Conservation (phyloP, 345 rosid species). For the Aethionema arabicum region DNA sequence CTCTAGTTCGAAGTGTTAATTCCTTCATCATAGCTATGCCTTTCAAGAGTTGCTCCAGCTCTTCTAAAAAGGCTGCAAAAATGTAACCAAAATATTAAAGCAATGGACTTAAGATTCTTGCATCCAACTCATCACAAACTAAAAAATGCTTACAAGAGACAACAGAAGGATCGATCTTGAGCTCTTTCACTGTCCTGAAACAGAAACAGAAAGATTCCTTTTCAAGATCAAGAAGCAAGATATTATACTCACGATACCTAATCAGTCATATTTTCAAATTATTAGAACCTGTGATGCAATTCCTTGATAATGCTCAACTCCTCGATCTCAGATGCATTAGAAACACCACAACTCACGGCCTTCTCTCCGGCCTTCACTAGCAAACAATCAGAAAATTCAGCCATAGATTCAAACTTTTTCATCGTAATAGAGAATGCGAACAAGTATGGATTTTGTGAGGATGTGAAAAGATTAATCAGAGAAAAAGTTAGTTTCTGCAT, state of each 20-base stretch:
- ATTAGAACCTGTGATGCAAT: conserved; percentile 63
- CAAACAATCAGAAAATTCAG: conserved; percentile 15
- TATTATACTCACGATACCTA: neutral
- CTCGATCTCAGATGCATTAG: conserved; percentile 61
- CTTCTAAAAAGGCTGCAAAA: conserved; percentile 68
- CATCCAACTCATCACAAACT: conserved; percentile 25
- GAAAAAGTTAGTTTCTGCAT: neutral
- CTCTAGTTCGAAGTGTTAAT: conserved; percentile 77
- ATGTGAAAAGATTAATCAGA: too few species aligned
- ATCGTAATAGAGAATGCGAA: neutral
- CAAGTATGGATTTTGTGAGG: too few species aligned
- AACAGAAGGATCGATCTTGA: conserved; percentile 55
- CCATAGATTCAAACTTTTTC: neutral
- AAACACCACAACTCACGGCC: conserved; percentile 89
- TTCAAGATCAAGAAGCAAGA: conserved; percentile 10
- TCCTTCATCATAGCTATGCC: conserved; percentile 99
- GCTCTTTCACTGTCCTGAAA: conserved; percentile 80
- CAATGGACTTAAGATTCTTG: conserved; percentile 9
- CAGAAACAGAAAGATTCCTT: conserved; percentile 7
- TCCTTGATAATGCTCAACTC: conserved; percentile 73
- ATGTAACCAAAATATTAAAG: conserved; percentile 5
- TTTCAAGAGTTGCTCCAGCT: conserved; percentile 85
- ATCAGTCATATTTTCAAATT: neutral
- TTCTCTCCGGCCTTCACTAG: conserved; percentile 84
- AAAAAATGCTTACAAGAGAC: conserved; percentile 52